Evolutionary conservation across 768 basidiomycete species (phyloP).

Genomic region (Leccinum rimulosum): DNA sequence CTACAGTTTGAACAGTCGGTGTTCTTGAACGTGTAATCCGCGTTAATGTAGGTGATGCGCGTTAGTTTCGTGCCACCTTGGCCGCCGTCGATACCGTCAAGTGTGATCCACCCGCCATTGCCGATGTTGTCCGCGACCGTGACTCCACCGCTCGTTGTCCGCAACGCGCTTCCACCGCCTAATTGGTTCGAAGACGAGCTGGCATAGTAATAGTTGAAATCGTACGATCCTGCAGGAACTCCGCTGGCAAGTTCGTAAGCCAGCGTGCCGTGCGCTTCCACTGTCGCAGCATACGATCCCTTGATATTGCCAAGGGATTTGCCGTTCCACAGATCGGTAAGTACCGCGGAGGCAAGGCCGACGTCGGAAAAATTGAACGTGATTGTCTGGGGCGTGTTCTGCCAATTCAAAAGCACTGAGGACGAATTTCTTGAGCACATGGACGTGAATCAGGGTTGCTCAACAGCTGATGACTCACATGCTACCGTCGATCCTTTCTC

Average conservation of each 20-base stretch:
- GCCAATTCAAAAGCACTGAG: constrained; percentile 11
- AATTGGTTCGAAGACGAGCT: not conserved
- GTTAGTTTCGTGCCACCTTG: constrained; percentile 1
- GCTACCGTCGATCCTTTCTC: constrained; percentile 7
- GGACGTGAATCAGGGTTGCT: not conserved
- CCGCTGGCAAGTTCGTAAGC: constrained; percentile 3
- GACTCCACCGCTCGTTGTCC: not conserved
- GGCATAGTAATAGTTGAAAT: constrained; percentile 3
- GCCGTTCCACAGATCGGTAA: constrained; percentile 9
- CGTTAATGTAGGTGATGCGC: constrained; percentile 6
- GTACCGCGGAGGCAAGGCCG: constrained; percentile 1
- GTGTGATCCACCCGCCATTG: not conserved
- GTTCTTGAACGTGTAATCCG: constrained; percentile 7
- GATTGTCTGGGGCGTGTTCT: not conserved
- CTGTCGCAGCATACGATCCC: not conserved
- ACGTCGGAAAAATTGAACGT: constrained; percentile 7
- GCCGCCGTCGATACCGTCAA: constrained; percentile 9
- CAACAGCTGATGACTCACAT: constrained; percentile 4
- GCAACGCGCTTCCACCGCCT: not conserved
- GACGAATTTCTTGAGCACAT: not conserved
- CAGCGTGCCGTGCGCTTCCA: constrained; percentile 6
- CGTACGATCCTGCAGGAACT: not conserved
- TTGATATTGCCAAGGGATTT: not conserved
- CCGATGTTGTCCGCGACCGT: constrained; percentile 1
- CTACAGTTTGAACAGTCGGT: constrained; percentile 6